Evolutionary conservation across 257 asterid genomes (phyloP), one percentile per base, ranked within the genome.

Genomic region (Linaria vulgaris): DNA sequence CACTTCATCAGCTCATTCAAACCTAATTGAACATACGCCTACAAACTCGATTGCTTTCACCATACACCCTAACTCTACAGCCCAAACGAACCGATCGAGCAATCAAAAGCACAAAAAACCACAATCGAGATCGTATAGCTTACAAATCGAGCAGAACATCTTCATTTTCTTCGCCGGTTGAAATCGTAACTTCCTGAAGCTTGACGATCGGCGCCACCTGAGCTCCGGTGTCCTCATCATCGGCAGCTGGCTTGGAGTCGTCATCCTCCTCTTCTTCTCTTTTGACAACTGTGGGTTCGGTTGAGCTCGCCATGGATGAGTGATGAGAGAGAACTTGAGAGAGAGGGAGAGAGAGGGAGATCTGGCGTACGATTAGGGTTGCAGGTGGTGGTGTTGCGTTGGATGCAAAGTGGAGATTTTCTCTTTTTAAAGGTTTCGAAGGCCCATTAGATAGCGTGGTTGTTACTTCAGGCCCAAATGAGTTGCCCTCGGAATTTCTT

Each of bases 221-320:
- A 51, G 91, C 91, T 59, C 91, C 91, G 66, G 86, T 84, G 64
- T 84, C 88, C 62, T 81, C 88, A 48, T 84, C 91, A 1, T 84
- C 82, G 20, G 72, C 80, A 1, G 79, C 48, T 9, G 80, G 69
- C 48, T 25, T 64, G 5, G 81, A 62, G 15, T 69, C 80, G 3
- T 77, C 83, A 12, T 73, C 88, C 54, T 74, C 88, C n/a, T 71
- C 82, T 38, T 69, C 85, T 63, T 71, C 87, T 43, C 71, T 62
- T 44, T 59, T 71, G 20, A 70, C 49, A 39, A 51, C 13, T 16
- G 74, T 74, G 15, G 79, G 75, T 20, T 81, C 78, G 0, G 72
- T 68, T 15, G 72, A 8, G 56, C 79, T 50, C 39, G 88, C 79
- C 96, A 85, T 88, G 34, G 6, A 3, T 15, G 38, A 14, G 69